These are phyloP conservation scores for Penicillium sp. DNA, from an alignment of 2,329 filamentous ascomycete species.

Conservation along the genomic window DNA sequence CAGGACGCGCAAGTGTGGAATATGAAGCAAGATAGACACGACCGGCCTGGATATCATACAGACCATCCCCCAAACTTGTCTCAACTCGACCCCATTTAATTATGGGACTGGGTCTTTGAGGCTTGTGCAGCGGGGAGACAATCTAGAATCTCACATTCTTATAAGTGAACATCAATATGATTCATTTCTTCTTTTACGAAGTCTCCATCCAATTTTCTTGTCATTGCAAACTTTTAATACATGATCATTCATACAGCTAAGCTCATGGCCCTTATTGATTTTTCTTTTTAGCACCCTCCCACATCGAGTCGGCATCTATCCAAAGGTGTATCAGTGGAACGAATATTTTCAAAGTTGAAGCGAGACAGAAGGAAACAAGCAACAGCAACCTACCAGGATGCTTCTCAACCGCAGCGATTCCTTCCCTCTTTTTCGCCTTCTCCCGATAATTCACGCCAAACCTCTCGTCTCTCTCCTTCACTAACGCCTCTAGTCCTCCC, in stretches of 20 bases:
- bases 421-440: constrained; percentile 59
- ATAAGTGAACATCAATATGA: constrained; percentile 5
- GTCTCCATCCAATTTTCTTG: background rate
- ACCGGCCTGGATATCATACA: constrained; percentile 29
- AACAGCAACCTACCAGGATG: constrained; percentile 38
- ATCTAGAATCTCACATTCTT: constrained; percentile 12
- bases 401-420: constrained; percentile 46
- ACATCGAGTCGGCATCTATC: constrained; percentile 42
- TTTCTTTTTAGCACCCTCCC: constrained; percentile 12
- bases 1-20: constrained; percentile 62
- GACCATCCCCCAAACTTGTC: constrained; percentile 42
- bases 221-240: background rate
- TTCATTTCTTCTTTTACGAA: background rate
- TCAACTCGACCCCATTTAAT: constrained; percentile 50
- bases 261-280: background rate
- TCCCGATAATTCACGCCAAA: constrained; percentile 56
- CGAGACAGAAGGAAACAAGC: background rate
- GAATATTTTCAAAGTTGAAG: background rate
- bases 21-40: constrained; percentile 59
- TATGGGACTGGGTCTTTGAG: constrained; percentile 51
- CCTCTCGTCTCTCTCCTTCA: constrained; percentile 58
- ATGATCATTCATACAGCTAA: too few species aligned
- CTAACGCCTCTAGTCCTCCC: constrained; percentile 38
- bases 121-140: constrained; percentile 51
- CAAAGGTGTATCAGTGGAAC: background rate